These are phyloP conservation scores for Neurospora sp. DNA, from an alignment of 495 filamentous ascomycete genomes.

Conservation along the genomic window DNA sequence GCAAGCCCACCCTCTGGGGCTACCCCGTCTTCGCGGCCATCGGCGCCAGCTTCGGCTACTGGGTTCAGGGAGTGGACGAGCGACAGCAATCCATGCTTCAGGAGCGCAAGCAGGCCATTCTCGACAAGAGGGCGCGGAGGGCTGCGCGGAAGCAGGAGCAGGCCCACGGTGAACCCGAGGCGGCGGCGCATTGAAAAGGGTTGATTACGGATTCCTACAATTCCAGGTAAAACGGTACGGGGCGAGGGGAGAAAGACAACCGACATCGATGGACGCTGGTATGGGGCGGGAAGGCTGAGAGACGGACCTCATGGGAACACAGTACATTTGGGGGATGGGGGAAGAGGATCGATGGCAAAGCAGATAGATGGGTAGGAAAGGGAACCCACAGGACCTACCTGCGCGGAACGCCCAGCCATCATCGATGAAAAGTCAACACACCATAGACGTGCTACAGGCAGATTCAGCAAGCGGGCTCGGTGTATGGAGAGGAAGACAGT, in stretches of 20 bases:
- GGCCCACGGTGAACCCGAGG: conserved; percentile 12
- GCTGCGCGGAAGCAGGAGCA: conserved; percentile 45
- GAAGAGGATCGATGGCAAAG: neutral
- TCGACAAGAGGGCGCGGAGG: conserved; percentile 80
- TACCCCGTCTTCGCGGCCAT: conserved; percentile 81
- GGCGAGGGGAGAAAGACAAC: neutral
- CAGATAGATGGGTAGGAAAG: neutral
- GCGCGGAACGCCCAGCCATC: neutral
- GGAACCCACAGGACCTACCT: neutral
- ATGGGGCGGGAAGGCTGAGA: neutral
- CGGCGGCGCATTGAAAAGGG: conserved; percentile 10
- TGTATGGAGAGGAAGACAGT: neutral
- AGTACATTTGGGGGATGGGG: neutral
- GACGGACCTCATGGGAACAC: neutral
- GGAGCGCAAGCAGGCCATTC: conserved; percentile 62
- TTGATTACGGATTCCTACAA: neutral
- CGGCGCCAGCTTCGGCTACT: conserved; percentile 91
- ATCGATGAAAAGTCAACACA: neutral
- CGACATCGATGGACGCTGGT: neutral
- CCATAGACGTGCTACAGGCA: neutral
- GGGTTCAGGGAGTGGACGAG: conserved; percentile 77
- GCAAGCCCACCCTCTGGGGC: conserved; percentile 66
- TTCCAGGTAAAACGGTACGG: neutral
- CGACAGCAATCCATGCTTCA: conserved; percentile 64
- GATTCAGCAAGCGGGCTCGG: neutral